Evolutionary conservation across 371 early-diverging fungal species (phyloP), one percentile per base, ranked within the genome.

Genomic region (Rhizopus microsporus): DNA sequence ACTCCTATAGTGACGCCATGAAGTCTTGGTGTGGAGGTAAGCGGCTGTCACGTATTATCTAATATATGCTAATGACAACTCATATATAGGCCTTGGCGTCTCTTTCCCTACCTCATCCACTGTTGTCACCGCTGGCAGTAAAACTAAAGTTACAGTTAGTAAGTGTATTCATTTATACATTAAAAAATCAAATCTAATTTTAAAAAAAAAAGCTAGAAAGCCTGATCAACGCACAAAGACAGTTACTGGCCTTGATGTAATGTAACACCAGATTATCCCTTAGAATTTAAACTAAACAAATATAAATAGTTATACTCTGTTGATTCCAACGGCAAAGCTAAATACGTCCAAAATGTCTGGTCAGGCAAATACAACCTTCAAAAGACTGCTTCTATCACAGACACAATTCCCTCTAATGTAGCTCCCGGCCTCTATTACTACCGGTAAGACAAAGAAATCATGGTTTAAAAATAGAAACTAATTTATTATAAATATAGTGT

Each of bases 401-500:
- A 73, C 39, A 49, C 50, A 3, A 54, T 78, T 12, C 75, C 75
- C 13, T 32, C 49, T 34, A 59, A 62, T 42, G 45, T 58, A 9
- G 30, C 65, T 38, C 70, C 79, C 40, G 75, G 79, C 65, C 72
- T 71, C 43, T 78, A 78, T 61, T 75, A 75, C 61, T 78, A 75
- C 65, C 79, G 78, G 77, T 76, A 71, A 46, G 38, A 16, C 8
- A 6, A 34, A n/a, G 29, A 17, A 29, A 46, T 46, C 44, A n/a
- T n/a, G n/a, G 8, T 50, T 50, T 50, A 50, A 50, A 34, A 50
- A 50, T 34, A 50, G 35, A 32, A 50, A 48, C 8, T 30, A 47
- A 9, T 13, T 5, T 8, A 9, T 40, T 33, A 31, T 43, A 31
- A 9, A n/a, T 51, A 13, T 51, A 16, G 77, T 65, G 79, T 74